Conservation (phyloP, 2,329 filamentous ascomycete genomes). For the Arthrinium puccinioides region DNA sequence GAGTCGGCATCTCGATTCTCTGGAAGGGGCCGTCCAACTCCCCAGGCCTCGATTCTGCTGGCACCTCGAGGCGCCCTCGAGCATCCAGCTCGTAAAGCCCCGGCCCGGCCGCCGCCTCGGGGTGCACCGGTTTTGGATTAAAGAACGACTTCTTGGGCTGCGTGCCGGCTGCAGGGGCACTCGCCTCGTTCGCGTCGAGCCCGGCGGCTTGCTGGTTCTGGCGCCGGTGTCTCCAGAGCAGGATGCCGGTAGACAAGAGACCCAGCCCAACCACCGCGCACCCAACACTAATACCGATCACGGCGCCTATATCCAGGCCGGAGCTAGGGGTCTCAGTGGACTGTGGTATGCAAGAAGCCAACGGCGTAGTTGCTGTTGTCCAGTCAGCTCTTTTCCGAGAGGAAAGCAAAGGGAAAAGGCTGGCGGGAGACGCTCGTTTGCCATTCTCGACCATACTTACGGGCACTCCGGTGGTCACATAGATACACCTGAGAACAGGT, state of each 20-base stretch:
- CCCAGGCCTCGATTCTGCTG: neutral
- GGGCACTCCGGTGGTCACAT: conserved; percentile 15
- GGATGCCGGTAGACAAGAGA: neutral
- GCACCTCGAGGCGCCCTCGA: neutral
- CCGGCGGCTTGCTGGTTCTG: neutral
- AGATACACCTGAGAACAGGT: conserved; percentile 18
- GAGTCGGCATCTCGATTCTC: conserved; percentile 2
- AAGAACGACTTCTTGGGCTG: too few species aligned
- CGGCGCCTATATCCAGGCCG: neutral
- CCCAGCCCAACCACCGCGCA: neutral
- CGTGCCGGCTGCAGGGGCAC: neutral
- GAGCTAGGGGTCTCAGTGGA: neutral
- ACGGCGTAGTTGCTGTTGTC: neutral
- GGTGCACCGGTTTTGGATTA: too few species aligned
- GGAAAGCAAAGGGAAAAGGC: neutral
- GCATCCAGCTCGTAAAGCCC: neutral
- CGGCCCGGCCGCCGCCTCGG: neutral
- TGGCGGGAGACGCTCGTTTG: neutral
- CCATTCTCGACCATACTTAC: neutral
- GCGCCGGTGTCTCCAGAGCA: neutral
- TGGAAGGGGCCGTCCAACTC: neutral
- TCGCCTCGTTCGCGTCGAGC: neutral
- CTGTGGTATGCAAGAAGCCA: neutral
- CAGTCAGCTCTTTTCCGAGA: neutral
- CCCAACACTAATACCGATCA: conserved; percentile 5